Conservation (phyloP, 2,329 filamentous ascomycete genomes). For the Lachnellula cervina region DNA sequence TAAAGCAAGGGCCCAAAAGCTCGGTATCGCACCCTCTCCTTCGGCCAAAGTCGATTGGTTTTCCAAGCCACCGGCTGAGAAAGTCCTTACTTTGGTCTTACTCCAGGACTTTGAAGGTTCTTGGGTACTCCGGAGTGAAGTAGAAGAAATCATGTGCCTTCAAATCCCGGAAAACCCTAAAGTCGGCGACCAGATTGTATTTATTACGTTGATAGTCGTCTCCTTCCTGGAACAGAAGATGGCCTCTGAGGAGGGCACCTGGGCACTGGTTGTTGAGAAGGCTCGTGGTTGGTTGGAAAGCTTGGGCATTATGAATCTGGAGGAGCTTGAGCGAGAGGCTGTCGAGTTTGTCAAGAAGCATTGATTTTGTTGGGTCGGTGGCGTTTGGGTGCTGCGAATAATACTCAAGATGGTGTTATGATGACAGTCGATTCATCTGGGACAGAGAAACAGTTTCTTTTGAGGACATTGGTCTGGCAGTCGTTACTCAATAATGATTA, state of each 20-base stretch:
- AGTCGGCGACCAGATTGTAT: constrained; percentile 6
- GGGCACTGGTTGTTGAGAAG: constrained; percentile 62
- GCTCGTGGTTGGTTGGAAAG: constrained; percentile 46
- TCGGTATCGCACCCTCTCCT: background rate
- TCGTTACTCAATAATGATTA: no score
- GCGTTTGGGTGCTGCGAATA: background rate
- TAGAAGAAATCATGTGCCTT: constrained; percentile 12
- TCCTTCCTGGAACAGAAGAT: constrained; percentile 45
- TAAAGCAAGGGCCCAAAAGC: background rate
- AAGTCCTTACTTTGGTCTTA: constrained; percentile 42
- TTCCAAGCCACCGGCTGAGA: constrained; percentile 12
- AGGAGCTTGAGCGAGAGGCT: constrained; percentile 8
- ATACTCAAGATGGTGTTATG: no score
- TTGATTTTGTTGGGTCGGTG: background rate
- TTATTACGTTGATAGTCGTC: constrained; percentile 40
- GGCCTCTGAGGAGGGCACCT: constrained; percentile 45
- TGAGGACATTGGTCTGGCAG: no score
- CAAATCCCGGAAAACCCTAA: background rate
- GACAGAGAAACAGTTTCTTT: no score
- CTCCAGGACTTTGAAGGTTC: constrained; percentile 53
- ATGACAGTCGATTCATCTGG: no score
- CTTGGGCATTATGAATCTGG: background rate
- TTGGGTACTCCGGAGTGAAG: constrained; percentile 35
- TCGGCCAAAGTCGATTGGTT: background rate
- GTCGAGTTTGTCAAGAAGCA: background rate